Evolutionary conservation across 768 basidiomycete species (phyloP), one percentile per base, ranked within the genome.

Genomic region (Rhodotorula diobovata): DNA sequence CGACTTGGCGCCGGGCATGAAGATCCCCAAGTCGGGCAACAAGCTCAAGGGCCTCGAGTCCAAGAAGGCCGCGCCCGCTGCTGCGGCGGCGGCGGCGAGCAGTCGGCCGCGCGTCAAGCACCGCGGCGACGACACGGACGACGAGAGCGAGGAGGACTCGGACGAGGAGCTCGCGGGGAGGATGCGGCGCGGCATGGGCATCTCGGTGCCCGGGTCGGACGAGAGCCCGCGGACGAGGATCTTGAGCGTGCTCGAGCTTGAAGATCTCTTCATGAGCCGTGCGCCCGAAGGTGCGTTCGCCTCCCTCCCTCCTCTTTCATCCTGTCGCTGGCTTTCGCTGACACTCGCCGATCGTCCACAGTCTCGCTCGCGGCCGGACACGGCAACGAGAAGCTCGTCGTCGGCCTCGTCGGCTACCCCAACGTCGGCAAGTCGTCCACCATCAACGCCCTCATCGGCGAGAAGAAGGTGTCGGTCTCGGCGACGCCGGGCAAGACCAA

Each of bases 361-460:
- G 73, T 75, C 23, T 71, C 73, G 25, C 67, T 75, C 83, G 82
- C 28, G 86, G 87, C n/a, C 82, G 86, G 58, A 79, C 83, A 16
- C 88, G 1, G 79, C 83, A 35, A 50, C 63, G 72, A 73, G 53
- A 91, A 86, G 78, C 83, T 91, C 7, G 86, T 88, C 11, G 87
- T 96, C 50, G 93, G 93, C 43, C 86, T 99, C 23, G 96, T 99
- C 53, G 96, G 96, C 39, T 98, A 99, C 79, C 96, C 96, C 0
- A 99, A 99, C 78, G 95, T 97, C 34, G 96, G 96, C 25, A 99
- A 99, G 81, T 98, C 95, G 0, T 94, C 92, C 71, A 93, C 96
- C 11, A 94, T 99, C 78, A 99, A 99, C 79, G 90, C 95, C 12
- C 85, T 99, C 14, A 84, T 99, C 11, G 96, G 95, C 48, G 72